These are phyloP conservation scores for Suhomyces xylopsoci DNA, from an alignment of 805 yeast genomes.

Conservation along the genomic window DNA sequence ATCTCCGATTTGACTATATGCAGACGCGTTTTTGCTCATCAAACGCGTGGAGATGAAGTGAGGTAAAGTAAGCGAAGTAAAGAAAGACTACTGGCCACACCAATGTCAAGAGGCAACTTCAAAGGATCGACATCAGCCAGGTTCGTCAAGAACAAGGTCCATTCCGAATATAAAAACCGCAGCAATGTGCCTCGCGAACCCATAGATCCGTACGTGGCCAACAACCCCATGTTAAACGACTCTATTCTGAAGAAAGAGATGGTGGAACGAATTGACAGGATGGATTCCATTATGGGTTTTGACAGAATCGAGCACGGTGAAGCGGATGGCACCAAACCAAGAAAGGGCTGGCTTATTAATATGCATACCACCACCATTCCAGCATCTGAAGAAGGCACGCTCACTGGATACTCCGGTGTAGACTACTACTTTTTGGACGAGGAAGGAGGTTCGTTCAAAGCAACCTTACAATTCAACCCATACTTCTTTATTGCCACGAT, in stretches of 20 bases:
- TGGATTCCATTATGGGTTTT: constrained; percentile 87
- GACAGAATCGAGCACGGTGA: constrained; percentile 74
- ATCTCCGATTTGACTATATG: neutral
- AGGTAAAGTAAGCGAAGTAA: neutral
- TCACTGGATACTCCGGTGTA: constrained; percentile 73
- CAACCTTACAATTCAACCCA: constrained; percentile 80
- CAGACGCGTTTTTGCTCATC: neutral
- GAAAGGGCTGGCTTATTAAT: constrained; percentile 87
- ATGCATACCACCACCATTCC: constrained; percentile 85
- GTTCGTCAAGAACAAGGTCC: constrained; percentile 42
- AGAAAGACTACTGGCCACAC: neutral
- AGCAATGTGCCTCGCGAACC: constrained; percentile 1
- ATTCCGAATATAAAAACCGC: constrained; percentile 16
- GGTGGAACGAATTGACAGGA: constrained; percentile 56
- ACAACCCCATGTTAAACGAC: constrained; percentile 37
- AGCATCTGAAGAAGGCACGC: constrained; percentile 49
- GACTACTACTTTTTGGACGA: constrained; percentile 93
- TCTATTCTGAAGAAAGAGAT: constrained; percentile 49
- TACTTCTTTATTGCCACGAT: constrained; percentile 72
- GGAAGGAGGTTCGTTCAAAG: constrained; percentile 94
- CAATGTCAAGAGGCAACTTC: constrained; percentile 5
- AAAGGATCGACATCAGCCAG: constrained; percentile 54
- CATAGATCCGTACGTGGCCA: constrained; percentile 18
- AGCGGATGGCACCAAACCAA: constrained; percentile 41
- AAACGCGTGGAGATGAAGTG: neutral